Percentiles rank a stretch among this genome's conserved stretches.
Evolutionary conservation across 345 rosid genomes (phyloP).

Genomic region (Kernera saxatilis): DNA sequence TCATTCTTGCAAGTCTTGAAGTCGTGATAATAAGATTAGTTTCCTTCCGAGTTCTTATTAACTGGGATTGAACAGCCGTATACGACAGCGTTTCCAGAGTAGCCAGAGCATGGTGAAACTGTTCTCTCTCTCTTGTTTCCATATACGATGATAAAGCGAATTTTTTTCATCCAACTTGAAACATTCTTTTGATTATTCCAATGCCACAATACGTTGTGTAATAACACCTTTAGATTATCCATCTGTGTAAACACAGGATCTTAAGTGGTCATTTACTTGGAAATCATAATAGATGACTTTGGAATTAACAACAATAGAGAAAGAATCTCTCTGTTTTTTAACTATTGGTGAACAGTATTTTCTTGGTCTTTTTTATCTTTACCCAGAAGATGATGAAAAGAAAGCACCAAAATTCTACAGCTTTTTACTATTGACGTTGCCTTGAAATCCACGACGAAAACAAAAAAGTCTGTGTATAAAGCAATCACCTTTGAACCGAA

Average conservation of each 20-base stretch:
- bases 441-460: not conserved
- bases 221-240: not conserved
- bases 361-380: not conserved
- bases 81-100: not conserved
- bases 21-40: not conserved
- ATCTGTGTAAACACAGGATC: not conserved
- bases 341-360: not conserved
- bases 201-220: too few relatives aligned
- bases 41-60: not conserved
- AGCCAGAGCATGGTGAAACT: not conserved
- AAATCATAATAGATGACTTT: not conserved
- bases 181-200: not conserved
- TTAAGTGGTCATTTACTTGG: not conserved
- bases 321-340: not conserved
- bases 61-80: not conserved
- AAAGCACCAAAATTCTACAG: not conserved
- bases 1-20: not conserved
- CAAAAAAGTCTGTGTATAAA: not conserved
- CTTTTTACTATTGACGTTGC: not conserved
- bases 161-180: not conserved
- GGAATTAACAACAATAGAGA: not conserved
- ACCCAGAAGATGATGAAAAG: not conserved
- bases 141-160: not conserved
- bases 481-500: not conserved
- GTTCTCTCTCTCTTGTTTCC: not conserved